Conservation (phyloP, 202 grass and related monocot genomes). For the Panicum hallii region DNA sequence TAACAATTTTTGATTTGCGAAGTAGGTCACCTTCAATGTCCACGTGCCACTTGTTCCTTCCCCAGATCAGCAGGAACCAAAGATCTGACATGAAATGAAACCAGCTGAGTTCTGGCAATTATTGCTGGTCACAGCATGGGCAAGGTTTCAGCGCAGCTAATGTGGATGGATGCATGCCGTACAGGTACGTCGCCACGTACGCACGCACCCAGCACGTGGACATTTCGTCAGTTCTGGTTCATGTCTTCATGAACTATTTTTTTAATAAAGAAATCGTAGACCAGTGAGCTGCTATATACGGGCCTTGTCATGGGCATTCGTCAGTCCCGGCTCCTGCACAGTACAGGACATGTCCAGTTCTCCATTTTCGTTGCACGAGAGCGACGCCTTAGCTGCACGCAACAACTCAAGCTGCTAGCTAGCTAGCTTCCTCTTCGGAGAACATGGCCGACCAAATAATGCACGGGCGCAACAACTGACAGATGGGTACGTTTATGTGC, state of each 20-base stretch:
- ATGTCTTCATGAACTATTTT: neutral
- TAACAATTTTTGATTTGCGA: neutral
- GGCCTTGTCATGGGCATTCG: neutral
- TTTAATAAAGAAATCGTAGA: neutral
- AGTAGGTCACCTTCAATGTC: conserved; percentile 20
- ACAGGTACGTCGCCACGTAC: neutral
- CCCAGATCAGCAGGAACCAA: conserved; percentile 1
- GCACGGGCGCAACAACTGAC: conserved; percentile 30
- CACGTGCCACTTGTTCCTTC: conserved; percentile 2
- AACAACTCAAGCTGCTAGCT: neutral
- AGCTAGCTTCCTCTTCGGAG: conserved; percentile 35
- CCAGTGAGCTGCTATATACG: conserved; percentile 1
- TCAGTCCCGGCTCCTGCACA: neutral
- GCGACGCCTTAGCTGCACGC: conserved; percentile 39
- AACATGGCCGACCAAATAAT: conserved; percentile 60
- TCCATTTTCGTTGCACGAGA: conserved; percentile 24
- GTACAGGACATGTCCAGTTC: conserved; percentile 6
- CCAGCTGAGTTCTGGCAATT: conserved; percentile 5
- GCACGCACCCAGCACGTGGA: neutral
- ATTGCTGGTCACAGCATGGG: conserved; percentile 9
- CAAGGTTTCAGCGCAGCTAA: conserved; percentile 20
- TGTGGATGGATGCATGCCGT: conserved; percentile 3
- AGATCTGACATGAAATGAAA: conserved; percentile 15
- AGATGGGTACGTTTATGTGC: conserved; percentile 34
- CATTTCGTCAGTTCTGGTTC: neutral